These are phyloP conservation scores for Globisporangium paroecandrum DNA, from an alignment of 352 stramenopile genomes.

Conservation along the genomic window DNA sequence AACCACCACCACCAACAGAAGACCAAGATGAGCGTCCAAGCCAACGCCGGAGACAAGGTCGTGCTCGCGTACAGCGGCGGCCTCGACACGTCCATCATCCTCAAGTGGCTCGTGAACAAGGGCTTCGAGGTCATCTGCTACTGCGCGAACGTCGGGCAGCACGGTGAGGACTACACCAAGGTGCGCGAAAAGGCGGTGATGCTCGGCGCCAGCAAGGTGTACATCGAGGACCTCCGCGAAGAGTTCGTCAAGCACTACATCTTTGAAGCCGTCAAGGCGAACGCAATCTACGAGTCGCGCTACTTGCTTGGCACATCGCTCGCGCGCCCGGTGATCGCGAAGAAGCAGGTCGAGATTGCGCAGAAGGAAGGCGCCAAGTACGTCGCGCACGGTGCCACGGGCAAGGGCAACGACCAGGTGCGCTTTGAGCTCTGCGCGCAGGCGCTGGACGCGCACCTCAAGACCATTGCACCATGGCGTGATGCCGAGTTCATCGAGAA, in stretches of 20 bases:
- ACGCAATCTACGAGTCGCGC: constrained; percentile 97
- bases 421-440: constrained; percentile 98
- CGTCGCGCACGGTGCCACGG: constrained; percentile 96
- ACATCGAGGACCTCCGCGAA: constrained; percentile 95
- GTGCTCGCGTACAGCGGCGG: constrained; percentile 97
- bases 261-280: constrained; percentile 93
- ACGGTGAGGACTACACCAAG: constrained; percentile 93
- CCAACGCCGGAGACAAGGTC: constrained; percentile 86
- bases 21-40: constrained; percentile 61
- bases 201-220: constrained; percentile 85
- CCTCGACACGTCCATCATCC: constrained; percentile 98
- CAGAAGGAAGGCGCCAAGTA: constrained; percentile 88
- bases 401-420: constrained; percentile 99
- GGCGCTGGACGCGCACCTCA: constrained; percentile 93
- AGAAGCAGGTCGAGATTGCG: constrained; percentile 95
- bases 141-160: constrained; percentile 98
- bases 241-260: constrained; percentile 97
- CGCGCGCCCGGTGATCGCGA: constrained; percentile 97
- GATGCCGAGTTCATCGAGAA: constrained; percentile 98
- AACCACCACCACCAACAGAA: constrained; percentile 5
- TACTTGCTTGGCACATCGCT: constrained; percentile 98
- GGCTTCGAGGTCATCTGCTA: constrained; percentile 99
- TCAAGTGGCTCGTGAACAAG: constrained; percentile 98
- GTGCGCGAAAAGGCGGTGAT: constrained; percentile 90
- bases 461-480: constrained; percentile 96